Evolutionary conservation across 108 stramenopile species (phyloP).

Genomic region (Skeletonema tropicum): DNA sequence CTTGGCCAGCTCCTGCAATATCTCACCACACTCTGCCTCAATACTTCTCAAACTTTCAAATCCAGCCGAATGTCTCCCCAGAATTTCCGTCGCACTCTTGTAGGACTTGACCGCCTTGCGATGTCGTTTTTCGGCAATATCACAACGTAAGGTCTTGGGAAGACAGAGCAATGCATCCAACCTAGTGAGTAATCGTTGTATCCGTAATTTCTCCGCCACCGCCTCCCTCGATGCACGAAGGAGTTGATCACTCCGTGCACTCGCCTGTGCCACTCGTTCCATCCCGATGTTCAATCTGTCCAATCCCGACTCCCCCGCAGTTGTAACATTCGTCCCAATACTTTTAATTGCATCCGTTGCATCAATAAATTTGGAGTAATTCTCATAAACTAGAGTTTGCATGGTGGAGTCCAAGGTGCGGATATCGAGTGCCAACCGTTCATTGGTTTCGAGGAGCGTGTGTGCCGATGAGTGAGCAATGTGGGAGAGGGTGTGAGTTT

Average conservation of each 20-base stretch:
- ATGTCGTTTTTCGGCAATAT: slow-evolving; percentile 60
- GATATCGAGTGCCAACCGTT: slow-evolving; percentile 75
- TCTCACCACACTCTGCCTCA: slow-evolving; percentile 74
- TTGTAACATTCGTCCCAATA: slow-evolving; percentile 73
- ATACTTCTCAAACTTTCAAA: slow-evolving; percentile 84
- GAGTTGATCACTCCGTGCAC: slow-evolving; percentile 50
- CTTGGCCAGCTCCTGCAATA: slow-evolving; percentile 56
- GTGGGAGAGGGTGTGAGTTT: slow-evolving; percentile 60
- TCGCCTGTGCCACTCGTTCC: slow-evolving; percentile 39
- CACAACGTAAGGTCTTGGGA: slow-evolving; percentile 64
- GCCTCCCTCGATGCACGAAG: slow-evolving; percentile 66
- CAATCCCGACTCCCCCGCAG: slow-evolving; percentile 47
- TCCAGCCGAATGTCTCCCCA: slow-evolving; percentile 76
- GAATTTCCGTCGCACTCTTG: slow-evolving; percentile 63
- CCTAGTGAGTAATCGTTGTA: slow-evolving; percentile 75
- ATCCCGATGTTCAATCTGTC: slow-evolving; percentile 56
- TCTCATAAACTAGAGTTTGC: slow-evolving; percentile 99
- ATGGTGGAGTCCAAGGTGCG: slow-evolving; percentile 92
- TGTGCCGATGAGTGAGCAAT: slow-evolving; percentile 57
- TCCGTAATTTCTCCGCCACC: slow-evolving; percentile 83
- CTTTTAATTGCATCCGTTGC: slow-evolving; percentile 96
- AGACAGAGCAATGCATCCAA: slow-evolving; percentile 80
- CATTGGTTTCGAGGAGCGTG: slow-evolving; percentile 72
- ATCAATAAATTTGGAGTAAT: slow-evolving; percentile 98
- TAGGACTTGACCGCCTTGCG: slow-evolving; percentile 70